A percentile compares a stretch with the other conserved stretches of the same genome.
These are phyloP conservation scores for Talaromyces sp. DNA, from an alignment of 2,329 filamentous ascomycete genomes.

Conservation along the genomic window DNA sequence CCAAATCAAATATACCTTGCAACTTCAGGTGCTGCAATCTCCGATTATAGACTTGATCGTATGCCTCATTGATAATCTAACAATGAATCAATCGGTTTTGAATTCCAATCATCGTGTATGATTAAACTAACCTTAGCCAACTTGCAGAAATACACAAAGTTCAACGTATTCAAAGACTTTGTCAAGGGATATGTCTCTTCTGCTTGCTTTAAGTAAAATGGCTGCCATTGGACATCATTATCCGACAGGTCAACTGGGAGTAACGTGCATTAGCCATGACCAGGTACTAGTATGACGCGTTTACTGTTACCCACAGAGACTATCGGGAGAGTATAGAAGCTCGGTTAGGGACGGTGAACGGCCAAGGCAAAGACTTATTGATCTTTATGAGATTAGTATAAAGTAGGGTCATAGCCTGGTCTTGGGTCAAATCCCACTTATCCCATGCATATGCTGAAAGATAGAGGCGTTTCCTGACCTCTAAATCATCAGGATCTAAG, in stretches of 20 bases:
- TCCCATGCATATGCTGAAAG: constrained; percentile 24
- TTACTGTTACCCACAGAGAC: not conserved
- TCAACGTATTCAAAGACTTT: too few species aligned
- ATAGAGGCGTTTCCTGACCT: constrained; percentile 21
- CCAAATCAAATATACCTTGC: not conserved
- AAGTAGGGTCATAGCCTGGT: not conserved
- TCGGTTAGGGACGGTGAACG: constrained; percentile 19
- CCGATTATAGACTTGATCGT: constrained; percentile 14
- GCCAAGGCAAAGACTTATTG: constrained; percentile 22
- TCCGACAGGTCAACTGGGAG: constrained; percentile 12
- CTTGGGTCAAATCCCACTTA: constrained; percentile 9
- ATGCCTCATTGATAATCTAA: constrained; percentile 17
- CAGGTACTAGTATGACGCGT: too few species aligned
- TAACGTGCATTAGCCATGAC: not conserved
- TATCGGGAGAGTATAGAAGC: constrained; percentile 8
- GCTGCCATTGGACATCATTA: constrained; percentile 15
- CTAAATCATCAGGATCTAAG: constrained; percentile 19
- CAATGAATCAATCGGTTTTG: constrained; percentile 9
- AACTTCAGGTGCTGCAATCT: constrained; percentile 11
- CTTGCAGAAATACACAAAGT: too few species aligned
- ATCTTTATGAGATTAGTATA: constrained; percentile 5
- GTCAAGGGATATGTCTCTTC: constrained; percentile 13
- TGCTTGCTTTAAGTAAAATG: constrained; percentile 6
- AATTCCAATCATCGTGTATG: too few species aligned
- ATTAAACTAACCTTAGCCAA: too few species aligned